Evolutionary conservation across 2,329 filamentous ascomycete genomes (phyloP).

Genomic region (Myriosclerotinia scirpicola): DNA sequence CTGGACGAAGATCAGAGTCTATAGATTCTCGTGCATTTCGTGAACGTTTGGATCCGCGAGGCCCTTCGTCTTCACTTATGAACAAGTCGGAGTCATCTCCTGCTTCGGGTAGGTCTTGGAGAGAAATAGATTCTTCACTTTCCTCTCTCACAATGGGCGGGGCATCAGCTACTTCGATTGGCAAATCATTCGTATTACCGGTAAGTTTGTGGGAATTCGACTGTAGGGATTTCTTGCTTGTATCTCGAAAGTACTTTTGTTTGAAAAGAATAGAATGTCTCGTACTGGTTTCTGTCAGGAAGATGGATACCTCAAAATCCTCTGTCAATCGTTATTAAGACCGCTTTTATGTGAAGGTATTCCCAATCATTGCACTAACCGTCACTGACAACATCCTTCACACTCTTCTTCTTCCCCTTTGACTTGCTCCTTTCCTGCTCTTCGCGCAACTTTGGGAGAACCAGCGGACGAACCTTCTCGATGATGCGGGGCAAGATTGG

Average conservation of each 20-base stretch:
- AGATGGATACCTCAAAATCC: conserved; percentile 94
- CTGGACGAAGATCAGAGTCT: conserved; percentile 37
- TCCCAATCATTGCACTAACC: conserved; percentile 50
- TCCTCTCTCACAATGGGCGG: conserved; percentile 34
- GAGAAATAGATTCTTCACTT: conserved; percentile 31
- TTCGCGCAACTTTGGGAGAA: conserved; percentile 88
- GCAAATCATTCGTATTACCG: conserved; percentile 53
- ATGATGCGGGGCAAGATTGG: conserved; percentile 81
- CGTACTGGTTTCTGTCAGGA: conserved; percentile 81
- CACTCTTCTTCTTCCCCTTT: conserved; percentile 59
- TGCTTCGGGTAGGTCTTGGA: conserved; percentile 35
- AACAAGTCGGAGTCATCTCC: conserved; percentile 37
- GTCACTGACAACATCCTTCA: conserved; percentile 84
- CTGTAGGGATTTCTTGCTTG: conserved; percentile 44
- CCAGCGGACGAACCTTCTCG: conserved; percentile 77
- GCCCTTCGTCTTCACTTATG: conserved; percentile 40
- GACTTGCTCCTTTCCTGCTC: conserved; percentile 67
- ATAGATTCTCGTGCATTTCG: conserved; percentile 36
- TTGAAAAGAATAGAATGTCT: conserved; percentile 85
- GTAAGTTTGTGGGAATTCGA: conserved; percentile 65
- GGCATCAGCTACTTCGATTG: conserved; percentile 43
- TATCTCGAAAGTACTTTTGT: conserved; percentile 72
- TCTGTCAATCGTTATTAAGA: conserved; percentile 52
- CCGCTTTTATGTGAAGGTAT: not conserved
- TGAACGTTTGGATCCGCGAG: conserved; percentile 37